phyloP scores from a whole-genome alignment of 1,139 yeast genomes.

The Saccharomyces hybrid region DNA sequence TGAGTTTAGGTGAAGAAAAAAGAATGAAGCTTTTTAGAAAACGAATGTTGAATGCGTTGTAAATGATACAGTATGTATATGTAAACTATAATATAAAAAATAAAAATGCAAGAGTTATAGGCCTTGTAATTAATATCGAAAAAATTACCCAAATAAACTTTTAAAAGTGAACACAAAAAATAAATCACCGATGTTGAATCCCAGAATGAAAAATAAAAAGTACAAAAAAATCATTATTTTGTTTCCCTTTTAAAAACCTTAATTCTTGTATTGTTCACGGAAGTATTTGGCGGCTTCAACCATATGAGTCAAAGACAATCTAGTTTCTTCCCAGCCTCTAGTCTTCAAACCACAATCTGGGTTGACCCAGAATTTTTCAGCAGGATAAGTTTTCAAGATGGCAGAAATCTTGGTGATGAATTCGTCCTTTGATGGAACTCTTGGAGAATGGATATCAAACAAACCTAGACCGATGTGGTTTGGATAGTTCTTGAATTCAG shows the following conservation, averaged over 20 bases:
- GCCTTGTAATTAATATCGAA: conserved; percentile 1
- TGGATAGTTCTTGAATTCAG: conserved; percentile 96
- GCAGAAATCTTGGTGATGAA: conserved; percentile 88
- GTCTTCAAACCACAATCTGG: conserved; percentile 99
- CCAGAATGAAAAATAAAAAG: conserved; percentile 9
- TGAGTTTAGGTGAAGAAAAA: neutral
- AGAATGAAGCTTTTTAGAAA: conserved; percentile 7
- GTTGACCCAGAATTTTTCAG: conserved; percentile 98
- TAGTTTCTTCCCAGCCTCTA: conserved; percentile 90
- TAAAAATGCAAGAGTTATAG: conserved; percentile 1
- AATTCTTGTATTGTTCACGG: conserved; percentile 55
- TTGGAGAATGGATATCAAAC: conserved; percentile 98
- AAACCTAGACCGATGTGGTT: conserved; percentile 99
- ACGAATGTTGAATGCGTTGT: conserved; percentile 35
- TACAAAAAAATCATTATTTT: conserved; percentile 3
- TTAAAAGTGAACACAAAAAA: neutral
- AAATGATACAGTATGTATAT: conserved; percentile 13
- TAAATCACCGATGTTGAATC: conserved; percentile 26
- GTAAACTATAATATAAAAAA: conserved; percentile 11
- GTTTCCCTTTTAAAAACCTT: conserved; percentile 8
- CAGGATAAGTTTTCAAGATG: conserved; percentile 94
- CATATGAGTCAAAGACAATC: conserved; percentile 89
- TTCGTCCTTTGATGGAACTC: conserved; percentile 96
- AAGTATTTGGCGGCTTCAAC: conserved; percentile 95
- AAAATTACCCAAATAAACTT: conserved; percentile 3